A percentile compares a stretch with the other conserved stretches of the same genome.
phyloP scores from a whole-genome alignment of 345 rosid genomes.

The Eucalyptus paniculata region DNA sequence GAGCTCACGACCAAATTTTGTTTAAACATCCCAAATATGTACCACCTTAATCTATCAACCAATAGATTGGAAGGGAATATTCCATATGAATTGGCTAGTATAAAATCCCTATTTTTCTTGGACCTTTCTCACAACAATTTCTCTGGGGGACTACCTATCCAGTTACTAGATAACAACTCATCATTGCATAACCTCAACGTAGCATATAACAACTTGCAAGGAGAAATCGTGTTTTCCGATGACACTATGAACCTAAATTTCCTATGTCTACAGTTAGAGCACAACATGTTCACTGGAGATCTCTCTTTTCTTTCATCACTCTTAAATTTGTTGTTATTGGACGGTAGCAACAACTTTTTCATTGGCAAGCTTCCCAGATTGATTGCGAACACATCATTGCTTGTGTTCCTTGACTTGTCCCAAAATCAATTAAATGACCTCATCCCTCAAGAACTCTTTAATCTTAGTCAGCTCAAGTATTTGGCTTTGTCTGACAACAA shows the following conservation, averaged over 20 bases:
- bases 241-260: neutral
- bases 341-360: neutral
- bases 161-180: neutral
- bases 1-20: neutral
- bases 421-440: neutral
- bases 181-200: neutral
- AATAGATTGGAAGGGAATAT: neutral
- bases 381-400: accelerated
- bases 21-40: neutral
- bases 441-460: neutral
- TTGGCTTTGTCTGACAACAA: neutral
- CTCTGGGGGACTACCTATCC: neutral
- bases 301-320: neutral
- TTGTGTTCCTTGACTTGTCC: too few species aligned
- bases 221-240: neutral
- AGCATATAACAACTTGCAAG: neutral
- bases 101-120: neutral
- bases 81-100: neutral
- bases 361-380: too few species aligned
- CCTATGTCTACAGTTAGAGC: accelerated
- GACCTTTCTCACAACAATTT: neutral
- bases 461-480: accelerated
- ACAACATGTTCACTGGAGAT: neutral
- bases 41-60: neutral
- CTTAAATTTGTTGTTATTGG: accelerated